Base-by-base conservation (phyloP, 192 early-diverging fungal genomes). In the Neocallimastix lanati region DNA sequence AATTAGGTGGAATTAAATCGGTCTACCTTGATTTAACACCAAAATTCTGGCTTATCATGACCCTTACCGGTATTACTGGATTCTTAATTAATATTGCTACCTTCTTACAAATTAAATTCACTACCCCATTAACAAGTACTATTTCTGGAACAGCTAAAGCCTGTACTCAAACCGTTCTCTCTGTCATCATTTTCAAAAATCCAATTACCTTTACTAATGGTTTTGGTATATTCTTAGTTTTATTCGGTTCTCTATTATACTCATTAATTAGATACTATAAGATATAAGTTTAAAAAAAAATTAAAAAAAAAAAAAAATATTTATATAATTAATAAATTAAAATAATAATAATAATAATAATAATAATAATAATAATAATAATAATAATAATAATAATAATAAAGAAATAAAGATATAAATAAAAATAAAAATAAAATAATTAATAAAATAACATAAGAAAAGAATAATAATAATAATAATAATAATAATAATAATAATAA, bases 61-160 rank as follows among this genome's bases (percentile, higher is more conserved):
- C 83, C 1, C 9, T 91, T 29, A 91, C 90, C 15, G 90, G 88
- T 14, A 77, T 91, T 13, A 88, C 87, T 13, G 90, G 90, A 14
- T 91, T 91, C 81, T 83, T 86, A 77, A 90, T 91, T 82, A 91
- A 91, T 77, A 91, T 89, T 77, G 87, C 90, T 83, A 91, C 90
- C 85, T 91, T 91, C 80, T 82, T 91, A 82, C 90, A 91, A 81
- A 89, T 91, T 82, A 91, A 91, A 84, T 90, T 86, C 67, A 91
- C 90, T 2, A 89, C 90, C 13, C 88, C 90, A 25, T 82, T 91
- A 79, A 91, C 90, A 12, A 91, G 88, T 80, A 91, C 90, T 14
- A 91, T 91, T 82, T 91, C 90, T 28, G 90, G 90, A 9, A 91
- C 90, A 33, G 90, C 90, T 76, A 91, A 91, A 82, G 85, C 87